phyloP scores from a whole-genome alignment of 306 rosid genomes.

The Erythrophleum fordii region DNA sequence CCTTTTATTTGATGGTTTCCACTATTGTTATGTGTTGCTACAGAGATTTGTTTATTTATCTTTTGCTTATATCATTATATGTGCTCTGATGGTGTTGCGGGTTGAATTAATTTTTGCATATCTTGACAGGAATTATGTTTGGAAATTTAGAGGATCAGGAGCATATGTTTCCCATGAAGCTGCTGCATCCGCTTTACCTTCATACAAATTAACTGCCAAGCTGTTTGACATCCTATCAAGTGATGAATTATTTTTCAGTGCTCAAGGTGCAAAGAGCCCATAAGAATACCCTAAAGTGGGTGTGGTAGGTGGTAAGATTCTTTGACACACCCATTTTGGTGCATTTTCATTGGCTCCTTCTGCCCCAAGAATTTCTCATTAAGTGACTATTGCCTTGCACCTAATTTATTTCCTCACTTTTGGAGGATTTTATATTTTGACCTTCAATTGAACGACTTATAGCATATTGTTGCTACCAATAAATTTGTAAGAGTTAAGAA shows the following conservation, averaged over 20 bases:
- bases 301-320: not conserved
- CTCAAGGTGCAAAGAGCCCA: not conserved
- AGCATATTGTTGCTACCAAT: conserved; percentile 25
- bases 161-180: conserved; percentile 14
- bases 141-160: conserved; percentile 30
- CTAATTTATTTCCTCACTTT: conserved; percentile 32
- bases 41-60: not conserved
- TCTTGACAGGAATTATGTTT: conserved; percentile 39
- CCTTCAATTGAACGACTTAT: conserved; percentile 30
- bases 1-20: not conserved
- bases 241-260: not conserved
- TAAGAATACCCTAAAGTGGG: not conserved
- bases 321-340: not conserved
- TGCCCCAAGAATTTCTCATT: not conserved
- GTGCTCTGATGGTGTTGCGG: not conserved
- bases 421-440: conserved; percentile 9
- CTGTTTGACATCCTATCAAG: conserved; percentile 37
- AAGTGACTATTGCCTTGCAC: conserved; percentile 16
- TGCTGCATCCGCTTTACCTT: conserved; percentile 29
- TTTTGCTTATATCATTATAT: not conserved
- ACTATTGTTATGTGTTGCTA: not conserved
- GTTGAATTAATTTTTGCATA: conserved; percentile 10
- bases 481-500: conserved; percentile 31
- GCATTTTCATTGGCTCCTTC: not conserved
- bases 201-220: conserved; percentile 24